phyloP scores from a whole-genome alignment of 768 basidiomycete species.

The Piloderma croceum region DNA sequence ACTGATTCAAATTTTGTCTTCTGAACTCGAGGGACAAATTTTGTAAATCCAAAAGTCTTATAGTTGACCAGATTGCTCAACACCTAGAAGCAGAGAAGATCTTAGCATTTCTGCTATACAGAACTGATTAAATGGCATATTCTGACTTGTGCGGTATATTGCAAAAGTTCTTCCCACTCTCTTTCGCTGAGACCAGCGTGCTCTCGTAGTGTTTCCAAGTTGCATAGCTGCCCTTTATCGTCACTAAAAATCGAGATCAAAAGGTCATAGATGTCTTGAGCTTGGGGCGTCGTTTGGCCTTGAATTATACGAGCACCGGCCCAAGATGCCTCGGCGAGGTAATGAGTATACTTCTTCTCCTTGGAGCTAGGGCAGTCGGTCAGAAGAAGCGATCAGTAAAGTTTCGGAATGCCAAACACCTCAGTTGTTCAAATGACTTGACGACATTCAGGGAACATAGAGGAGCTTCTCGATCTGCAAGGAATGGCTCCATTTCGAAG shows the following conservation, averaged over 20 bases:
- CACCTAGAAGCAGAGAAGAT: constrained; percentile 27
- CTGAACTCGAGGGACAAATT: constrained; percentile 72
- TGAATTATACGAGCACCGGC: constrained; percentile 81
- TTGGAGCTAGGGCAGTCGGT: constrained; percentile 40
- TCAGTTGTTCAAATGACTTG: constrained; percentile 60
- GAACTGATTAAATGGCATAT: neutral
- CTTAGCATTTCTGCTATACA: neutral
- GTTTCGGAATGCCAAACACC: constrained; percentile 3
- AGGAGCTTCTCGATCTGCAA: constrained; percentile 74
- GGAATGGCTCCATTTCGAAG: constrained; percentile 46
- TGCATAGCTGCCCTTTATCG: constrained; percentile 49
- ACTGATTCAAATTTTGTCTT: constrained; percentile 58
- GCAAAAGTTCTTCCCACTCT: constrained; percentile 66
- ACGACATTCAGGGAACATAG: constrained; percentile 66
- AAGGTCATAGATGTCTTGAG: constrained; percentile 59
- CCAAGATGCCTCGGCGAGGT: constrained; percentile 69
- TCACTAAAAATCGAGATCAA: constrained; percentile 65
- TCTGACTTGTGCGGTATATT: constrained; percentile 67
- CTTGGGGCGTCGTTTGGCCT: constrained; percentile 56
- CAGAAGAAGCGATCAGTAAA: neutral
- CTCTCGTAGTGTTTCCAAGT: constrained; percentile 49
- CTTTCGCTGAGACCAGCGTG: constrained; percentile 47
- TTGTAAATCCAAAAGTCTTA: constrained; percentile 79
- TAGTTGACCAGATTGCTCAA: constrained; percentile 44
- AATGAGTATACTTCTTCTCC: constrained; percentile 79